Evolutionary conservation across 2,329 filamentous ascomycete species (phyloP).

Genomic region (Pyrenophora teres): DNA sequence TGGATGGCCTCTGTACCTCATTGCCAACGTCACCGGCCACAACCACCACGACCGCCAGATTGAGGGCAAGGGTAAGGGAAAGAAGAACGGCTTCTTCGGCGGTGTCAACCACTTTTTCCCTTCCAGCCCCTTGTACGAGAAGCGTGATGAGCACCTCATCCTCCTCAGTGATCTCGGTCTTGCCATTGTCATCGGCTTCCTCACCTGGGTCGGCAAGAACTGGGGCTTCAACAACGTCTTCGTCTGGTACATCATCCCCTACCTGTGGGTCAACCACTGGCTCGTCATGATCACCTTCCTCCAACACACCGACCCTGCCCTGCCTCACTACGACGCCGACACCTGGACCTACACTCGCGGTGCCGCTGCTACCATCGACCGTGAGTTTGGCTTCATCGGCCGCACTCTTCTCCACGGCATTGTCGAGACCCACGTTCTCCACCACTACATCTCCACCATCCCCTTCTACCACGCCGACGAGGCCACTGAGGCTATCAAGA

Average conservation of each 20-base stretch:
- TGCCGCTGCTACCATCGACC: constrained; percentile 93
- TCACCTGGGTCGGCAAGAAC: constrained; percentile 72
- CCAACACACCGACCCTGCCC: constrained; percentile 92
- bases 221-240: constrained; percentile 86
- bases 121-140: constrained; percentile 85
- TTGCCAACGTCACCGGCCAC: constrained; percentile 94
- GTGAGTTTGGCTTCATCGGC: constrained; percentile 95
- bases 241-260: constrained; percentile 94
- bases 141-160: constrained; percentile 86
- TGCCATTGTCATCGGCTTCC: constrained; percentile 61
- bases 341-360: constrained; percentile 94
- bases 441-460: constrained; percentile 96
- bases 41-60: constrained; percentile 88
- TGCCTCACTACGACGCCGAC: constrained; percentile 86
- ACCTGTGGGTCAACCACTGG: constrained; percentile 99
- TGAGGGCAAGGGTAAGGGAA: constrained; percentile 92
- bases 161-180: constrained; percentile 81
- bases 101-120: constrained; percentile 97
- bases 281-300: constrained; percentile 97
- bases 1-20: constrained; percentile 91
- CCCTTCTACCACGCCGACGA: constrained; percentile 97
- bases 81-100: constrained; percentile 76
- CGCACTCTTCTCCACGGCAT: constrained; percentile 91
- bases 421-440: constrained; percentile 95
- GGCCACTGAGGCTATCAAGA: constrained; percentile 90